phyloP scores from a whole-genome alignment of 805 yeast genomes.

The Ogataea ganodermae region DNA sequence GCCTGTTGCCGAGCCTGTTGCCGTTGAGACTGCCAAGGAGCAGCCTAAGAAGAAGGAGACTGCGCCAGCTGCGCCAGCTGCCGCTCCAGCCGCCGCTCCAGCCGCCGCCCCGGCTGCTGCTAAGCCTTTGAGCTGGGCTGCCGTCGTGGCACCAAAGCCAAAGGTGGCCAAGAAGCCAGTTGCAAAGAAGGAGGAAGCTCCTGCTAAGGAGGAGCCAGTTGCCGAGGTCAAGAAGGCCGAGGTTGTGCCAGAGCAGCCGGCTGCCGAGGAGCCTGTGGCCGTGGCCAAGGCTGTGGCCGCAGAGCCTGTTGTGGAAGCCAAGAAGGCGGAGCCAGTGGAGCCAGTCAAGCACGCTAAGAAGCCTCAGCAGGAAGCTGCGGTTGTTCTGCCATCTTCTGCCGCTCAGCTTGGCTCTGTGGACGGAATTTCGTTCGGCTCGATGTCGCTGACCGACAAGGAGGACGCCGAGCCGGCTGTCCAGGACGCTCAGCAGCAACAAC shows the following conservation, averaged over 20 bases:
- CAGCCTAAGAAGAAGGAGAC: slow-evolving; percentile 15
- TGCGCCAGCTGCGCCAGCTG: slow-evolving; percentile 20
- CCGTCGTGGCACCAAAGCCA: slow-evolving; percentile 29
- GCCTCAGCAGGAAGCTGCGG: slow-evolving; percentile 28
- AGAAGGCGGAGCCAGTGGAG: slow-evolving; percentile 5
- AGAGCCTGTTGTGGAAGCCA: slow-evolving; percentile 2
- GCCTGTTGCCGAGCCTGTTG: slow-evolving; percentile 8
- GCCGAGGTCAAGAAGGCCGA: slow-evolving; percentile 5
- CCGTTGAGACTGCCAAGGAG: slow-evolving; percentile 9
- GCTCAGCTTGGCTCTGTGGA: slow-evolving; percentile 46
- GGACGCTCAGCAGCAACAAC: slow-evolving; percentile 17
- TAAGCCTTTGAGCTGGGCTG: slow-evolving; percentile 27
- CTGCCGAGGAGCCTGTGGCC: slow-evolving; percentile 15
- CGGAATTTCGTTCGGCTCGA: slow-evolving; percentile 58
- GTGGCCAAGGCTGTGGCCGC: not conserved
- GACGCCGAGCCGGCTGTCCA: slow-evolving; percentile 24
- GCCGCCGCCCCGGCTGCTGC: slow-evolving; percentile 15
- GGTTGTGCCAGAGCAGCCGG: slow-evolving; percentile 4
- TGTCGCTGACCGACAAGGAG: slow-evolving; percentile 49
- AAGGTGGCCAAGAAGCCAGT: slow-evolving; percentile 26
- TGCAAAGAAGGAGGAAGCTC: slow-evolving; percentile 14
- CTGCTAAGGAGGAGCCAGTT: slow-evolving; percentile 19
- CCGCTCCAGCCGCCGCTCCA: slow-evolving; percentile 15
- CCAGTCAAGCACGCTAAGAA: slow-evolving; percentile 16
- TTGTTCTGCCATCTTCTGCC: slow-evolving; percentile 51